A percentile compares a stretch with the other conserved stretches of the same genome.
phyloP scores from a whole-genome alignment of 2,329 filamentous ascomycete species.

The Hypomyces perniciosus region DNA sequence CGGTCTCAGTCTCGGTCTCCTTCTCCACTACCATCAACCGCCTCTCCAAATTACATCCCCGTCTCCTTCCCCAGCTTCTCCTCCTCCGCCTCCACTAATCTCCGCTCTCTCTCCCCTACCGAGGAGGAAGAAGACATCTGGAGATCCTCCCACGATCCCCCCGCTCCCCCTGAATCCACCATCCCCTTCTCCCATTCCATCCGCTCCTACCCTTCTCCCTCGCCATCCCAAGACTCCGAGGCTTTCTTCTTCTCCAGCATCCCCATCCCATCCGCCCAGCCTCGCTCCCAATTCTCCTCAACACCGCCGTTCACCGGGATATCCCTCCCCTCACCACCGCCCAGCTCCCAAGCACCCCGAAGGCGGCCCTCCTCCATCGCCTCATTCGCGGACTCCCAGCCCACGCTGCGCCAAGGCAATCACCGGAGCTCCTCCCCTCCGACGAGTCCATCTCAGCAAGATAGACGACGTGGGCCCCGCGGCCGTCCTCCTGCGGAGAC shows the following conservation, averaged over 20 bases:
- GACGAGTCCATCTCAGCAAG: slow-evolving; percentile 2
- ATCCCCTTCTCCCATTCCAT: neutral
- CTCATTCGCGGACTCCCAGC: slow-evolving; percentile 11
- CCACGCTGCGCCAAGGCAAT: slow-evolving; percentile 2
- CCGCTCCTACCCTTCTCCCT: neutral
- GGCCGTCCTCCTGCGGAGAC: slow-evolving; percentile 18
- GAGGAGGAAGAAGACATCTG: slow-evolving; percentile 9
- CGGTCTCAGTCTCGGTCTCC: neutral
- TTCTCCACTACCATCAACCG: slow-evolving; percentile 2
- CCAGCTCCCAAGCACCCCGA: slow-evolving; percentile 11
- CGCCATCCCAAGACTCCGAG: neutral
- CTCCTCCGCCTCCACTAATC: neutral
- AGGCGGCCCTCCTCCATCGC: slow-evolving; percentile 1
- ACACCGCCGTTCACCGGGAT: slow-evolving; percentile 5
- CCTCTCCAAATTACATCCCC: neutral
- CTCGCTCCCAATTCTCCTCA: neutral
- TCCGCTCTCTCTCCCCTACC: neutral
- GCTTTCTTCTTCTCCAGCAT: slow-evolving; percentile 9
- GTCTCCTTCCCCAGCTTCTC: neutral
- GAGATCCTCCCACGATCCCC: neutral
- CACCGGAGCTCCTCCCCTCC: slow-evolving; percentile 4
- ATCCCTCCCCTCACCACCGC: slow-evolving; percentile 14
- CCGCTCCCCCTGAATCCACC: neutral
- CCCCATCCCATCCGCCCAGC: slow-evolving; percentile 8
- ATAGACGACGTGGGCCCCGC: neutral